A percentile compares a stretch with the other conserved stretches of the same genome.
Evolutionary conservation across 345 rosid genomes (phyloP).

Genomic region (Linum trigynum): DNA sequence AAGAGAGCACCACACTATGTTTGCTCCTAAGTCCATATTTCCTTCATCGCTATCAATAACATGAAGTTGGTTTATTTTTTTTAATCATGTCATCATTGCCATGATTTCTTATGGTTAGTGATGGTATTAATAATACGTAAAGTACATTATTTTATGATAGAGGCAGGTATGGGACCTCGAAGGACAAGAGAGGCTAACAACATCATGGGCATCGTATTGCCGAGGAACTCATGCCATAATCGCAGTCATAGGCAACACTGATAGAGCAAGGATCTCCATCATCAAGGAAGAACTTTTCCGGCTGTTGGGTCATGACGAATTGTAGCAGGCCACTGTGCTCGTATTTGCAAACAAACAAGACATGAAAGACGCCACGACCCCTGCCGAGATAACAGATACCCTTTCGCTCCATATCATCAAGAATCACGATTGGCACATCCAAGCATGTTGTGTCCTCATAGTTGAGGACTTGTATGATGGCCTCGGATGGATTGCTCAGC

Average conservation of each 20-base stretch:
- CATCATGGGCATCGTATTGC: conserved; percentile 93
- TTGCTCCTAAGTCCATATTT: too few relatives aligned
- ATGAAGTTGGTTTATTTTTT: too few relatives aligned
- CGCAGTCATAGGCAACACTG: conserved; percentile 88
- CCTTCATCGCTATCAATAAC: too few relatives aligned
- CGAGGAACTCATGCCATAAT: conserved; percentile 87
- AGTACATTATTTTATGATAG: too few relatives aligned
- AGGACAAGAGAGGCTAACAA: conserved; percentile 86
- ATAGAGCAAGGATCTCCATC: conserved; percentile 70
- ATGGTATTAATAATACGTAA: background rate
- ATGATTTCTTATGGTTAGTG: background rate
- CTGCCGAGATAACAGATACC: conserved; percentile 73
- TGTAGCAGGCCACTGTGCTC: conserved; percentile 61
- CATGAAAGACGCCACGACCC: conserved; percentile 84
- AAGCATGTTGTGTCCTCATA: conserved; percentile 80
- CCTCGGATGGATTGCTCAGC: conserved; percentile 83
- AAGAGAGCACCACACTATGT: too few relatives aligned
- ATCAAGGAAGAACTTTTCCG: conserved; percentile 81
- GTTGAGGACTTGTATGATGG: conserved; percentile 85
- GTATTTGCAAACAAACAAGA: conserved; percentile 92
- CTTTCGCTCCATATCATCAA: conserved; percentile 87
- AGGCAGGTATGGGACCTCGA: conserved; percentile 94
- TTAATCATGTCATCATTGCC: background rate
- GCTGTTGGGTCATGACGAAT: conserved; percentile 70
- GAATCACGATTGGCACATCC: conserved; percentile 97